These are phyloP conservation scores for Anisodus acutangulus DNA, from an alignment of 257 asterid species.

Conservation along the genomic window DNA sequence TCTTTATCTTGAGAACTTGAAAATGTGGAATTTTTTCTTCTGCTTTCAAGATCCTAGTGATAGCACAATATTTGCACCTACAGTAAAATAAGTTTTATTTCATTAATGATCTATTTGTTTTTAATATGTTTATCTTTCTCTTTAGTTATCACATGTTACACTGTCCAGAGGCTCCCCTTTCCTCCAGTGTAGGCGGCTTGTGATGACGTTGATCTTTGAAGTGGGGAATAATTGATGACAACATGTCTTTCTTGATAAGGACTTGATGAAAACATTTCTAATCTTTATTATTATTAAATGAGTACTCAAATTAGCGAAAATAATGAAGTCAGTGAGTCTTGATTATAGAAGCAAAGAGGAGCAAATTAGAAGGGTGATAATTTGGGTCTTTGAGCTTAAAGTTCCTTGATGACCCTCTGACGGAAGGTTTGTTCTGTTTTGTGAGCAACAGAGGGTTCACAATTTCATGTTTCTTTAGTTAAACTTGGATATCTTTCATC, in stretches of 20 bases:
- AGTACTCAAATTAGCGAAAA: background rate
- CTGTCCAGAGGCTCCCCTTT: background rate
- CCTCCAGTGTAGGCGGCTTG: background rate
- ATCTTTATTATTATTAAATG: background rate
- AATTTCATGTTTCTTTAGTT: background rate
- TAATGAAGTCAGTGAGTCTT: background rate
- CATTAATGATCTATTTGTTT: background rate
- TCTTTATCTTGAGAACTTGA: conserved; percentile 6
- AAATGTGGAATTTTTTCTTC: background rate
- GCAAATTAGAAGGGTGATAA: conserved; percentile 13
- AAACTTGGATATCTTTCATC: conserved; percentile 14
- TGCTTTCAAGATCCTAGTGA: background rate
- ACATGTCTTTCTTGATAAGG: background rate
- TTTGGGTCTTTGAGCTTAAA: conserved; percentile 13
- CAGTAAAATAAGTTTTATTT: background rate
- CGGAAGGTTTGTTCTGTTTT: background rate
- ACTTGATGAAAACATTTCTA: background rate
- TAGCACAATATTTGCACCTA: background rate
- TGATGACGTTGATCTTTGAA: background rate
- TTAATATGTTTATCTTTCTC: conserved; percentile 2
- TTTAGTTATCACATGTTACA: background rate
- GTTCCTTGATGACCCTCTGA: background rate
- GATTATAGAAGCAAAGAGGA: background rate
- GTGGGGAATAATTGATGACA: background rate
- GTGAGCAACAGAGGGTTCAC: background rate